Percentiles rank a stretch among this genome's conserved stretches.
Evolutionary conservation across 148 eudicot species (phyloP).

Genomic region (Spergularia bocconei): DNA sequence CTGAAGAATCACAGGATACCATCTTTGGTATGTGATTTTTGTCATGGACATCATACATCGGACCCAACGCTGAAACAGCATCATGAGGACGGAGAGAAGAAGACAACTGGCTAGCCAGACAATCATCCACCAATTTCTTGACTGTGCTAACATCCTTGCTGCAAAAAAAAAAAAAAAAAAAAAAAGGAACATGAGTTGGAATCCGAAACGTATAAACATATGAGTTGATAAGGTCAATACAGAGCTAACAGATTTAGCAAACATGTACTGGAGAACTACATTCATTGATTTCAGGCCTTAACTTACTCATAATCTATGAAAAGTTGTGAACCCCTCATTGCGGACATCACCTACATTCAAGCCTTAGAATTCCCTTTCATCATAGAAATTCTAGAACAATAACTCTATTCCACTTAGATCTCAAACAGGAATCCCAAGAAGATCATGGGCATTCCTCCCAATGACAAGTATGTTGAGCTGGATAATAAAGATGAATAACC

Average conservation of each 20-base stretch:
- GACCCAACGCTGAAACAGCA: constrained; percentile 97
- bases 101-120: constrained; percentile 56
- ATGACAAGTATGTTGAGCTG: too few relatives aligned
- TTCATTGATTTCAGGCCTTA: neutral
- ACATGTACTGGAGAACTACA: neutral
- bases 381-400: too few relatives aligned
- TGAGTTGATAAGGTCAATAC: neutral
- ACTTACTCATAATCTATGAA: neutral
- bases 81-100: constrained; percentile 91
- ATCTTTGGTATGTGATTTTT: constrained; percentile 81
- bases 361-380: neutral
- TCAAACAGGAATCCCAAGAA: too few relatives aligned
- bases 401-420: too few relatives aligned
- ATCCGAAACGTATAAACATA: neutral
- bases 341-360: neutral
- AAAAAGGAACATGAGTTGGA: neutral
- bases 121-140: constrained; percentile 75
- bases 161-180: constrained; percentile 33
- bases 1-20: constrained; percentile 60
- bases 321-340: neutral
- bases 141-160: constrained; percentile 84
- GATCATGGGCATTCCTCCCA: too few relatives aligned
- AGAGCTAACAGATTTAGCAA: neutral
- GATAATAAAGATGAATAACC: too few relatives aligned
- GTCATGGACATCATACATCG: constrained; percentile 87